Percentiles rank a stretch among this genome's conserved stretches.
phyloP scores from a whole-genome alignment of 2,329 filamentous ascomycete genomes.

The Fusarium nanum region DNA sequence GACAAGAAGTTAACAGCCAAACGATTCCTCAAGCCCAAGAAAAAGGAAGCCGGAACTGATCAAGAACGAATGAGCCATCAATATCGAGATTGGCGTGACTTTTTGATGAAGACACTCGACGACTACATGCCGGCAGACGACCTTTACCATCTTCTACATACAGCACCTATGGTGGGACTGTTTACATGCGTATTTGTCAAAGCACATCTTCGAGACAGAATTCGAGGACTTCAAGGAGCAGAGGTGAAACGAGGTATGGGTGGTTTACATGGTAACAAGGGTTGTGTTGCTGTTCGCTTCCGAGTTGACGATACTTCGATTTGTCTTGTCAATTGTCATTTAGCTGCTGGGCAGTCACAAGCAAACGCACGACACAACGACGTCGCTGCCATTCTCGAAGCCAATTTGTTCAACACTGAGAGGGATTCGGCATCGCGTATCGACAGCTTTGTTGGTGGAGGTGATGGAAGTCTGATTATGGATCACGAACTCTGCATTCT shows the following conservation, averaged over 20 bases:
- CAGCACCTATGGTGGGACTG: conserved; percentile 86
- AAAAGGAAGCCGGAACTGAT: conserved; percentile 81
- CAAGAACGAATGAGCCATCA: conserved; percentile 96
- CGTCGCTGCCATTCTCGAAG: conserved; percentile 88
- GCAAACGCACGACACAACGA: conserved; percentile 94
- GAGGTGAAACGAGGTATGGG: conserved; percentile 98
- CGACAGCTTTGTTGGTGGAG: conserved; percentile 89
- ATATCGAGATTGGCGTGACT: conserved; percentile 96
- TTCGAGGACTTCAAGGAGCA: conserved; percentile 80
- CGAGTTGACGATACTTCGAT: conserved; percentile 92
- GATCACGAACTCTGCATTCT: conserved; percentile 98
- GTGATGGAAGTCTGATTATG: conserved; percentile 92
- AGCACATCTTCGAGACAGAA: conserved; percentile 77
- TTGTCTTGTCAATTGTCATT: conserved; percentile 97
- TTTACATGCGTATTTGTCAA: conserved; percentile 98
- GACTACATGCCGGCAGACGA: conserved; percentile 82
- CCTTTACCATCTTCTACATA: conserved; percentile 87
- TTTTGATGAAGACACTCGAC: conserved; percentile 83
- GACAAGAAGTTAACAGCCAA: conserved; percentile 98
- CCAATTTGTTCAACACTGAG: conserved; percentile 77
- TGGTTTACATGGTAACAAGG: conserved; percentile 95
- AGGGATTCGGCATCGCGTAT: conserved; percentile 73
- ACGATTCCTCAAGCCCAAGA: conserved; percentile 90
- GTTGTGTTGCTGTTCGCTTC: conserved; percentile 91
- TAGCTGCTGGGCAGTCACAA: conserved; percentile 92